Percentiles rank a stretch among this genome's conserved stretches.
Evolutionary conservation across 1,284 basidiomycete genomes (phyloP).

Genomic region (Melampsora americana): DNA sequence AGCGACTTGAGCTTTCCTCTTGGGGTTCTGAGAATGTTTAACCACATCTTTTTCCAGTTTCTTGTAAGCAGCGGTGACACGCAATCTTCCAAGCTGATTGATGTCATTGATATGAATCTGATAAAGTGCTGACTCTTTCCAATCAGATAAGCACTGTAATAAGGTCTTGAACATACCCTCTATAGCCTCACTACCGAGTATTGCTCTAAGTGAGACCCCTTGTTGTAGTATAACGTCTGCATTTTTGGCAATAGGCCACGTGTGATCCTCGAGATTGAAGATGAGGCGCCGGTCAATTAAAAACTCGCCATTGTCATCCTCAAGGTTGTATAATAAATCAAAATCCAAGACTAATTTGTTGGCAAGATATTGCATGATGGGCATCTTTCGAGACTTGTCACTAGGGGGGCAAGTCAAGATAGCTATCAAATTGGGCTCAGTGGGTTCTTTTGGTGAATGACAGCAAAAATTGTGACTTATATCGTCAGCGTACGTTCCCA

Average conservation of each 20-base stretch:
- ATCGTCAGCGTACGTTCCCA: neutral
- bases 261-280: neutral
- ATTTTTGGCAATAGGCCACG: neutral
- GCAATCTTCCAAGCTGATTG: too few species aligned
- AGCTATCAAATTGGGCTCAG: neutral
- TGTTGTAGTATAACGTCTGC: neutral
- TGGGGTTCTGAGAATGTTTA: too few species aligned
- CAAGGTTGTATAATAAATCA: neutral
- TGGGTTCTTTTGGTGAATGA: conserved; percentile 5
- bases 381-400: neutral
- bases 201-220: neutral
- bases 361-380: neutral
- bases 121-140: too few species aligned
- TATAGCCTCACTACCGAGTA: conserved; percentile 1
- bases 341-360: neutral
- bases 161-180: too few species aligned
- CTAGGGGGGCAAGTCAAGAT: neutral
- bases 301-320: neutral
- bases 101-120: too few species aligned
- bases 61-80: too few species aligned
- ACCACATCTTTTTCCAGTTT: too few species aligned
- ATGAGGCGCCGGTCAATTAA: neutral
- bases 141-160: too few species aligned
- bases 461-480: neutral
- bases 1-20: too few species aligned